A percentile compares a stretch with the other conserved stretches of the same genome.
Evolutionary conservation across 805 yeast genomes (phyloP).

Genomic region (Spathaspora boniae): DNA sequence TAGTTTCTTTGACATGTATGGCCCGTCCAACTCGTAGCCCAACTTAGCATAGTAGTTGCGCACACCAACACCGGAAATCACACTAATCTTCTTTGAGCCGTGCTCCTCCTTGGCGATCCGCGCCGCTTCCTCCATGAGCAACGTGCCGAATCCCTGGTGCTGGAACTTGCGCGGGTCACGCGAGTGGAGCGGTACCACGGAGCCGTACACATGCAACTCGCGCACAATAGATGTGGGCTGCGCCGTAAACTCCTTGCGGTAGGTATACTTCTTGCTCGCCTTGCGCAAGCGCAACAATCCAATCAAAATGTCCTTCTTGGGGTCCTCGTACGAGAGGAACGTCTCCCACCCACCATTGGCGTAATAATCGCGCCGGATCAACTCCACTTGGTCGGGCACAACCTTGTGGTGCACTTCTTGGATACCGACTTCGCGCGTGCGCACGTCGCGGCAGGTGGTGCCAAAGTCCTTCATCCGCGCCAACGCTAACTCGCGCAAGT

Average conservation of each 20-base stretch:
- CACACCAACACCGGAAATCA: constrained; percentile 96
- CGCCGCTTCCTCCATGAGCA: constrained; percentile 97
- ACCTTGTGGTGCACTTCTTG: constrained; percentile 98
- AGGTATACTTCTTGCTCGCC: constrained; percentile 86
- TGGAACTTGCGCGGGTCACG: constrained; percentile 97
- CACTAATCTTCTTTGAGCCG: constrained; percentile 86
- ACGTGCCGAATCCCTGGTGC: constrained; percentile 98
- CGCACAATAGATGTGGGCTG: constrained; percentile 94
- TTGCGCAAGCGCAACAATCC: constrained; percentile 86
- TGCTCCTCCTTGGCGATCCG: constrained; percentile 94
- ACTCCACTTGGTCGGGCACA: constrained; percentile 94
- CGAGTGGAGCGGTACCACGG: constrained; percentile 93
- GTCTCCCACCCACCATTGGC: constrained; percentile 99
- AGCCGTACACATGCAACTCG: constrained; percentile 95
- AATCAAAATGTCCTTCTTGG: constrained; percentile 90
- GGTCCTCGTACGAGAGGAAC: constrained; percentile 92
- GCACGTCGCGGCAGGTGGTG: constrained; percentile 89
- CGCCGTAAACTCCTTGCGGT: constrained; percentile 76
- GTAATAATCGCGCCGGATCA: constrained; percentile 90
- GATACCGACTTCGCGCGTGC: constrained; percentile 97
- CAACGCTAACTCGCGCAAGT: constrained; percentile 87
- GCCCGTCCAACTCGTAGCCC: constrained; percentile 92
- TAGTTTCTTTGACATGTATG: constrained; percentile 79
- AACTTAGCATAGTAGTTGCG: constrained; percentile 90
- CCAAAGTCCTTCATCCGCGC: constrained; percentile 99